phyloP scores from a whole-genome alignment of 1,139 yeast genomes.

The Nakaseomyces sp. region DNA sequence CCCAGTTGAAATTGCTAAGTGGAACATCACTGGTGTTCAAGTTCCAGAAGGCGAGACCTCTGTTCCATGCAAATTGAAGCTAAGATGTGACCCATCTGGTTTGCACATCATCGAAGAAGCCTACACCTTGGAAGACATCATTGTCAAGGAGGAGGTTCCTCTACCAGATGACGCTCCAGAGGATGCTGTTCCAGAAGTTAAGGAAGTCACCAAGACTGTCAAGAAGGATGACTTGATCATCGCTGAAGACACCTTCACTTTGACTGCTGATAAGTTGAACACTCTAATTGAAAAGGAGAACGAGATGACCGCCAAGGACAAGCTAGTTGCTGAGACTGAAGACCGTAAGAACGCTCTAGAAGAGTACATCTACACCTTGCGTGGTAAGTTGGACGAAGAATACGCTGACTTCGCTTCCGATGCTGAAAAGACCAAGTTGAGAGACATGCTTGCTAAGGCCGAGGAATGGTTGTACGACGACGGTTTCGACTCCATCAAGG shows the following conservation, averaged over 20 bases:
- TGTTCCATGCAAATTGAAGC: slow-evolving; percentile 83
- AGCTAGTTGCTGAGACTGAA: slow-evolving; percentile 96
- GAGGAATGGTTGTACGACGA: slow-evolving; percentile 99
- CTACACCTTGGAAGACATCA: slow-evolving; percentile 85
- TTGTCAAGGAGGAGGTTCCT: slow-evolving; percentile 78
- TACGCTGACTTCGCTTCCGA: slow-evolving; percentile 84
- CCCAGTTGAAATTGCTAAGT: slow-evolving; percentile 59
- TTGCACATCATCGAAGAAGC: slow-evolving; percentile 91
- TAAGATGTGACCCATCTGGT: slow-evolving; percentile 96
- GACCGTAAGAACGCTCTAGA: slow-evolving; percentile 97
- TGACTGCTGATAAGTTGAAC: slow-evolving; percentile 51
- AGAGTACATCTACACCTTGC: slow-evolving; percentile 94
- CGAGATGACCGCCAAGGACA: slow-evolving; percentile 79
- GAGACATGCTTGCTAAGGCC: slow-evolving; percentile 66
- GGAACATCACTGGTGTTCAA: slow-evolving; percentile 81
- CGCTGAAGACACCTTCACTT: slow-evolving; percentile 54
- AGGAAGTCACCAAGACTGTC: slow-evolving; percentile 85
- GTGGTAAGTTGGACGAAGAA: slow-evolving; percentile 93
- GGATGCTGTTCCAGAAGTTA: slow-evolving; percentile 77
- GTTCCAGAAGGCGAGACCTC: slow-evolving; percentile 68
- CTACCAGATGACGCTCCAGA: slow-evolving; percentile 46
- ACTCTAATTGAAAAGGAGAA: slow-evolving; percentile 71
- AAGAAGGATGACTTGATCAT: slow-evolving; percentile 74
- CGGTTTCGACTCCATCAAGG: slow-evolving; percentile 94
- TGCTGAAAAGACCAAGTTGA: slow-evolving; percentile 76